Evolutionary conservation across 495 filamentous ascomycete genomes (phyloP).

Genomic region (Pyrenula aspistea): DNA sequence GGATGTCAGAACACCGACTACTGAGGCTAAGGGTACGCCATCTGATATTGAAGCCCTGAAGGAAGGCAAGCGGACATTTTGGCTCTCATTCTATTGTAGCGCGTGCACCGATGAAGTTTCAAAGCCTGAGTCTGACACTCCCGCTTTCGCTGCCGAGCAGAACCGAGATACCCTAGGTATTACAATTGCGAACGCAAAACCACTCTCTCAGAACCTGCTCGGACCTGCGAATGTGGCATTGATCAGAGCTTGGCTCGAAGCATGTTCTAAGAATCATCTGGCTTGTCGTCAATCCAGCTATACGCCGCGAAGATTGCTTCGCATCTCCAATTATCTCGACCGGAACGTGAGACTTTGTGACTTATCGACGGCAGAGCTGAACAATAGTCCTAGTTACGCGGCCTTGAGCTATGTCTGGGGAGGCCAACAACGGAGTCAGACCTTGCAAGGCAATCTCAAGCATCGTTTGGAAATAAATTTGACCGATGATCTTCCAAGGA

Average conservation of each 20-base stretch:
- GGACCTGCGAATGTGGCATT: not conserved
- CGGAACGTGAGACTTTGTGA: not conserved
- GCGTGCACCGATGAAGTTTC: not conserved
- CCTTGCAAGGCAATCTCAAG: constrained; percentile 8
- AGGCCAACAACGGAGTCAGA: constrained; percentile 7
- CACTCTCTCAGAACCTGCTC: not conserved
- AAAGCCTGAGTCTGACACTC: not conserved
- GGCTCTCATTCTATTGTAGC: not conserved
- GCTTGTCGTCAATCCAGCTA: not conserved
- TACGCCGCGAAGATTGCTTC: not conserved
- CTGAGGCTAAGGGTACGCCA: no score
- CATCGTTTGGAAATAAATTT: not conserved
- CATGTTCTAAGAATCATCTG: not conserved
- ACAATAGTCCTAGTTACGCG: constrained; percentile 3
- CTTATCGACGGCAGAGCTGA: not conserved
- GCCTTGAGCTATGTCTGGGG: constrained; percentile 24
- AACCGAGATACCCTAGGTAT: not conserved
- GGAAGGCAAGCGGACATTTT: not conserved
- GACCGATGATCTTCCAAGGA: not conserved
- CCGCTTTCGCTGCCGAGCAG: not conserved
- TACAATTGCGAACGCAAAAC: not conserved
- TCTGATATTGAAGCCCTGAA: not conserved
- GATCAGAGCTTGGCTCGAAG: not conserved
- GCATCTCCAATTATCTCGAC: not conserved
- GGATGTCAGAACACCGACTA: no score